Conservation (phyloP, 306 rosid species). For the Pterocarpus macrocarpus region DNA sequence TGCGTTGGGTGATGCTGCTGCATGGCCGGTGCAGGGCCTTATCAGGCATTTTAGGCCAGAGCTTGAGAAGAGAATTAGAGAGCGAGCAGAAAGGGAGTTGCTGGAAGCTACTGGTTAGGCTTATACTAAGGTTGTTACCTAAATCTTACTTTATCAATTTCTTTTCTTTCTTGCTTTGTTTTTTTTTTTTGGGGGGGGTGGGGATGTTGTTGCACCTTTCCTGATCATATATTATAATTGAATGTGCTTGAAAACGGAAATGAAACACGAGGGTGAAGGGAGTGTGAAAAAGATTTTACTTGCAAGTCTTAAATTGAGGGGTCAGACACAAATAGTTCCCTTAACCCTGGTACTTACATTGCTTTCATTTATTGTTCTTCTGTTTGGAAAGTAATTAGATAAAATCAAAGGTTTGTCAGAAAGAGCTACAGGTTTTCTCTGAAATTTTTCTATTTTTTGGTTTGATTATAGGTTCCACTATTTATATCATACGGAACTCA, state of each 20-base stretch:
- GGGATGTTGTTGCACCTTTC: slow-evolving; percentile 27
- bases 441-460: not conserved
- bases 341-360: not conserved
- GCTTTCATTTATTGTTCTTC: slow-evolving; percentile 6
- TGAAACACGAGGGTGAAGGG: not conserved
- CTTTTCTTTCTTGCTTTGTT: slow-evolving; percentile 22
- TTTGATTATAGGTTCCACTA: not conserved
- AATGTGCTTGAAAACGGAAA: slow-evolving; percentile 24
- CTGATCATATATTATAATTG: slow-evolving; percentile 9
- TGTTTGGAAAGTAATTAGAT: slow-evolving; percentile 17
- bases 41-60: slow-evolving; percentile 98
- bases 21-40: slow-evolving; percentile 99
- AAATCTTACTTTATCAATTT: slow-evolving; percentile 4
- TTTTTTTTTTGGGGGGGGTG: not conserved
- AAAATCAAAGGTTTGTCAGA: slow-evolving; percentile 2
- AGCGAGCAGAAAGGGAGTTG: slow-evolving; percentile 89
- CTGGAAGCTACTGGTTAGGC: slow-evolving; percentile 83
- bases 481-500: slow-evolving; percentile 15
- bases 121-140: slow-evolving; percentile 57
- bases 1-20: slow-evolving; percentile 99
- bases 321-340: slow-evolving; percentile 19
- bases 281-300: not conserved
- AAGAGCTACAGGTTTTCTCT: not conserved
- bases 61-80: slow-evolving; percentile 95
- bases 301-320: slow-evolving; percentile 31